Base-by-base conservation (phyloP, 2,329 filamentous ascomycete species). In the Juglanconis sp. region DNA sequence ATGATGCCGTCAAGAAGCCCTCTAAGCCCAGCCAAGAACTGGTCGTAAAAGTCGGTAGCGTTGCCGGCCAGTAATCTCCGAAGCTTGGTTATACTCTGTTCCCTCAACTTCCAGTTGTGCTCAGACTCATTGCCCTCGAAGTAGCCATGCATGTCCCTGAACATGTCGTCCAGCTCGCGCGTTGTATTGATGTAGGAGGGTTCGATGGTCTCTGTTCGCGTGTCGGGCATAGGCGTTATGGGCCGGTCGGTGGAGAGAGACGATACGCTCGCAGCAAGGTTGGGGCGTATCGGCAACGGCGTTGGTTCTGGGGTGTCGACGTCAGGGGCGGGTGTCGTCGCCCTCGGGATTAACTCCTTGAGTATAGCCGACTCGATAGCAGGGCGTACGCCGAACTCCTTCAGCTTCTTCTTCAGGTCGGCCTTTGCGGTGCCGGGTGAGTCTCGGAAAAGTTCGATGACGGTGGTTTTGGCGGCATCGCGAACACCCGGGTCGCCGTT, bases 81-180 rank as follows among this genome's bases (percentile, higher is more conserved):
- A 53, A 98, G 76, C 65, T 90, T 93, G 7, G 82, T 83, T 42
- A 92, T 83, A 69, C 85, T 88, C 76, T 94, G 90, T 73, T 98
- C 94, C 72, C 94, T 84, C 66, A 89, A 87, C 68, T 91, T 73
- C 94, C 94, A 98, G 70, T 98, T 98, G 62, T 90, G 86, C 71
- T 98, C 94, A 0, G 89, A 87, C 76, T 98, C 94, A 71, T 82
- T 91, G 56, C 93, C 93, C 66, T 97, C 92, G 64, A 97, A 97
- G 71, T 83, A 83, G 56, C 81, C 81, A 36, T 87, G 80, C 91
- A 98, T 96, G 36, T 90, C 88, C 65, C 85, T 86, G 71, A 96
- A 87, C 1, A 89, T 86, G 32, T 96, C 92, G 62, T 97, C 93
- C n/a, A 98, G 78, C 70, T 97, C 92, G 67, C 91, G 84, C 66